Conservation (phyloP, 345 rosid species). For the Bruguiera sexangula region DNA sequence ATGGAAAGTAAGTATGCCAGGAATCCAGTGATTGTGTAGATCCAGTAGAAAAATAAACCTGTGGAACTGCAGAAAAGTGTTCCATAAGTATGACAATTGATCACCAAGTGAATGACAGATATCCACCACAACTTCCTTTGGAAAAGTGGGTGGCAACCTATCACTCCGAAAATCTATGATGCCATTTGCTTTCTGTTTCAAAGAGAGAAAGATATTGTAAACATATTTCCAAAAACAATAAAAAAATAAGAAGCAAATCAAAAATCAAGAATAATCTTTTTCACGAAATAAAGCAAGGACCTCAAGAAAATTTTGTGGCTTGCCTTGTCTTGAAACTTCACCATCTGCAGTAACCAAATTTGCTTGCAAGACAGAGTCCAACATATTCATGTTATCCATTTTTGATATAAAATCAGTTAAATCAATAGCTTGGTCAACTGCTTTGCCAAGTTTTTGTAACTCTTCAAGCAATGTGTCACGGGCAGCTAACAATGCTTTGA, state of each 20-base stretch:
- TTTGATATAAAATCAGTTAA: constrained; percentile 51
- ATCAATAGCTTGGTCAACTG: constrained; percentile 45
- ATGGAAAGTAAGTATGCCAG: neutral
- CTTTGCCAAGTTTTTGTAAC: constrained; percentile 61
- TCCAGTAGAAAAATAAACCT: constrained; percentile 45
- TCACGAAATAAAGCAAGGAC: constrained; percentile 52
- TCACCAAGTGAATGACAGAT: constrained; percentile 55
- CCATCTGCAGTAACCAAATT: constrained; percentile 33
- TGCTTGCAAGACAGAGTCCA: constrained; percentile 34
- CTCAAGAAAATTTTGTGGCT: constrained; percentile 67
- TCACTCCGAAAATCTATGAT: constrained; percentile 38
- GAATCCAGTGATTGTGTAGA: neutral
- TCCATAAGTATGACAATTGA: constrained; percentile 74
- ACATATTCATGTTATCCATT: constrained; percentile 43
- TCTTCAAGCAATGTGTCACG: constrained; percentile 61
- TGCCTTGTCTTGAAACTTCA: constrained; percentile 54
- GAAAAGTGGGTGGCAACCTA: constrained; percentile 36
- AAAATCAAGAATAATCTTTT: constrained; percentile 12
- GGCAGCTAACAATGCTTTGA: constrained; percentile 67
- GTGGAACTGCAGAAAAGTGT: constrained; percentile 74
- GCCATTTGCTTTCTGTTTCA: constrained; percentile 47
- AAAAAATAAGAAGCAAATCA: neutral
- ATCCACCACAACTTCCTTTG: constrained; percentile 50
- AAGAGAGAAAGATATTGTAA: constrained; percentile 21
- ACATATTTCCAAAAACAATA: neutral